Evolutionary conservation across 2,329 filamentous ascomycete genomes (phyloP).

Genomic region (Metarhizium sp.): DNA sequence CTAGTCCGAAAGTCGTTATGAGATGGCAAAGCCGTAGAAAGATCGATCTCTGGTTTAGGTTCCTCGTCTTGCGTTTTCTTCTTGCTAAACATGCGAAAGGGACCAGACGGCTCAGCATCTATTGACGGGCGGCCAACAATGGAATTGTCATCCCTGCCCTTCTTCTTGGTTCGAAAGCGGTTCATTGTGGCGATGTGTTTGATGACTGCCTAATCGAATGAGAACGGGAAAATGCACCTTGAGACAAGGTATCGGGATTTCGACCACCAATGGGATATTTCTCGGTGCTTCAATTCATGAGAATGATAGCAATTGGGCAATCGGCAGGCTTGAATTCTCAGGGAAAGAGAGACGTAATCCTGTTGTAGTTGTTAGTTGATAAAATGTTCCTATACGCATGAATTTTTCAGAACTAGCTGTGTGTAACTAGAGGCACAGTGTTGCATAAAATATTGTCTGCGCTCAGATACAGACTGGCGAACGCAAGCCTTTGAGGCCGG

Average conservation of each 20-base stretch:
- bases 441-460: background rate
- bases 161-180: constrained; percentile 66
- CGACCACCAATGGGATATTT: background rate
- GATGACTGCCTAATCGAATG: background rate
- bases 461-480: background rate
- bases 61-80: constrained; percentile 47
- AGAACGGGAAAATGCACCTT: background rate
- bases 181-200: constrained; percentile 42
- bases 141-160: constrained; percentile 48
- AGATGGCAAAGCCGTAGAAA: constrained; percentile 65
- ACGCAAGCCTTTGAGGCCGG: background rate
- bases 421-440: background rate
- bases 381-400: background rate
- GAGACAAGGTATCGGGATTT: background rate
- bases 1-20: constrained; percentile 91
- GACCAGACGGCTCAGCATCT: constrained; percentile 43
- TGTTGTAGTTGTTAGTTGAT: background rate
- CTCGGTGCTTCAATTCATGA: background rate
- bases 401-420: background rate
- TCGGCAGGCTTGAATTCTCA: background rate
- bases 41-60: constrained; percentile 59
- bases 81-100: constrained; percentile 47
- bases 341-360: background rate
- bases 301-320: background rate
- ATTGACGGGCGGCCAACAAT: constrained; percentile 38